phyloP scores from a whole-genome alignment of 371 early-diverging fungal species.

The Dinochytrium kinnereticum region DNA sequence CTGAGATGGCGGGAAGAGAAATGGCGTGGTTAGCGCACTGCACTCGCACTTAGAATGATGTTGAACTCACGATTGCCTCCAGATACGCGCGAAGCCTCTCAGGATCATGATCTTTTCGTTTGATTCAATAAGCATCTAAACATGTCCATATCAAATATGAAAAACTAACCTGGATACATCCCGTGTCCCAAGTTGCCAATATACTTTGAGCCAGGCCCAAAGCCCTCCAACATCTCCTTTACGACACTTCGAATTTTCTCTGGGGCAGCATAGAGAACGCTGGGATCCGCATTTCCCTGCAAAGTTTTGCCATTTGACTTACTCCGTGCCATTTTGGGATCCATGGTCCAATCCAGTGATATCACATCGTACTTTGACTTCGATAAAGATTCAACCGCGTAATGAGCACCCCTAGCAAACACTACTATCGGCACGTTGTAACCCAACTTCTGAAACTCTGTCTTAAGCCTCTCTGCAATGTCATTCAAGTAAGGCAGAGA shows the following conservation, averaged over 20 bases:
- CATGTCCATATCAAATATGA: too few species aligned
- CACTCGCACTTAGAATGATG: not conserved
- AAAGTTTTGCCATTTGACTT: conserved; percentile 56
- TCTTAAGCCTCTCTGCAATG: conserved; percentile 79
- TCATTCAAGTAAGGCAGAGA: conserved; percentile 86
- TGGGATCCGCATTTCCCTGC: conserved; percentile 97
- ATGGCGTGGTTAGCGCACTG: not conserved
- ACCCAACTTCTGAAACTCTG: conserved; percentile 49
- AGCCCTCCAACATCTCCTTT: conserved; percentile 80
- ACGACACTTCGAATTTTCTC: conserved; percentile 78
- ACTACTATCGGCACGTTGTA: conserved; percentile 82
- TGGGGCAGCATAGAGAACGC: conserved; percentile 73
- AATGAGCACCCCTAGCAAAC: conserved; percentile 90
- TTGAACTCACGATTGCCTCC: conserved; percentile 42
- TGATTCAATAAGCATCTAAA: too few species aligned
- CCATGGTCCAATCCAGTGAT: conserved; percentile 91
- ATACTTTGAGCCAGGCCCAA: conserved; percentile 73
- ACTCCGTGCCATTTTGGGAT: conserved; percentile 69
- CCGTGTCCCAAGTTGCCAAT: conserved; percentile 98
- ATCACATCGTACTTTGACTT: conserved; percentile 81
- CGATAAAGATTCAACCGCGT: conserved; percentile 73
- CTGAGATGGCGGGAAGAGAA: not conserved
- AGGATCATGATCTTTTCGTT: conserved; percentile 51
- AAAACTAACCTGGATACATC: conserved; percentile 60
- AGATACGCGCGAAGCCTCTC: conserved; percentile 53